Base-by-base conservation (phyloP, 768 basidiomycete genomes). In the Calocybe cyanea region DNA sequence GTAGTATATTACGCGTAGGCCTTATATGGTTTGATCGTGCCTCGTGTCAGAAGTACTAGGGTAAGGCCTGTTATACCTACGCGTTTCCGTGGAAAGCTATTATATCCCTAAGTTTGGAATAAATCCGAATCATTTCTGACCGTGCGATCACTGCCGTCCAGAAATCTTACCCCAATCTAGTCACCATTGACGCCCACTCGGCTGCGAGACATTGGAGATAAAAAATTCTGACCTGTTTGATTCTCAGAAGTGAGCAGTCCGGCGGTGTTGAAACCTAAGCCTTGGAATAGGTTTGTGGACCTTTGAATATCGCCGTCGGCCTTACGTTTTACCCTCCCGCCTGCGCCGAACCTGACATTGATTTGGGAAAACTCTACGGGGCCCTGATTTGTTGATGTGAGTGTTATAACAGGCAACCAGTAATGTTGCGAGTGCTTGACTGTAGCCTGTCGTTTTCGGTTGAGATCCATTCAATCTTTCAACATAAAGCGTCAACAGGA, bases 1-100 rank as follows among this genome's bases (percentile, higher is more conserved):
- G 54, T 60, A 60, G 55, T 49, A 57, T 57, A 57, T 59, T 65
- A 66, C 67, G 69, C 63, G 59, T 55, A 55, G 57, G 60, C 58
- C 67, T 73, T 75, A 73, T 67, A 72, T 66, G 65, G 66, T 54
- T 63, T 66, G 53, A 52, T 50, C 46, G 49, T 59, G 71, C 71
- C 73, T 72, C 71, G 71, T 73, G 71, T 59, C 34, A 56, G 59
- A 63, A 65, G n/a, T n/a, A n/a, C n/a, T n/a, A n/a, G n/a, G 60
- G 48, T 59, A 68, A 66, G 65, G n/a, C n/a, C n/a, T n/a, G n/a
- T 62, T 58, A 57, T 58, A 52, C 57, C 58, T 58, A 55, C 45
- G 46, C 30, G 47, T 46, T 49, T 54, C 57, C 57, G 57, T 59
- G 61, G 61, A 42, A 50, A 48, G 49, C 46, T 42, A 28, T 28